These are phyloP conservation scores for Chaetomium sp. DNA, from an alignment of 2,329 filamentous ascomycete genomes.

Conservation along the genomic window DNA sequence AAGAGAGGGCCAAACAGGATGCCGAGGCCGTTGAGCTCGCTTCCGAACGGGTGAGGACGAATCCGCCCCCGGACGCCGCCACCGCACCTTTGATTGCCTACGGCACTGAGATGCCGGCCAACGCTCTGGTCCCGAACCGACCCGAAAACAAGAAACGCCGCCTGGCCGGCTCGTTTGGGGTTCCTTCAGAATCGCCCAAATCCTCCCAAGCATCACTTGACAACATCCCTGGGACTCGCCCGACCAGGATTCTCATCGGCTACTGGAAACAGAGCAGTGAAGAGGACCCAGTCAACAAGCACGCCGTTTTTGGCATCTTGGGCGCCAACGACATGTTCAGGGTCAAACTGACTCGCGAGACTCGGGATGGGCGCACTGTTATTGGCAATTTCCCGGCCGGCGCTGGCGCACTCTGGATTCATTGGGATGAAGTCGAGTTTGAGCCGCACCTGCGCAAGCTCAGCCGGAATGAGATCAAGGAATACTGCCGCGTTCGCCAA, in stretches of 20 bases:
- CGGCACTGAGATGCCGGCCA: slow-evolving; percentile 42
- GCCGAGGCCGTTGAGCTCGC: slow-evolving; percentile 42
- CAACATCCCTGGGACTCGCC: slow-evolving; percentile 45
- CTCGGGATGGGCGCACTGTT: slow-evolving; percentile 51
- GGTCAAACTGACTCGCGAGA: slow-evolving; percentile 55
- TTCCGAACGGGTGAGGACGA: slow-evolving; percentile 36
- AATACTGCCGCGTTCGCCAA: slow-evolving; percentile 57
- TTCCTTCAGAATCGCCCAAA: slow-evolving; percentile 5
- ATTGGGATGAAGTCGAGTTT: slow-evolving; percentile 55
- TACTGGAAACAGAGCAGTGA: slow-evolving; percentile 53
- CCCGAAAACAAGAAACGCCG: slow-evolving; percentile 44
- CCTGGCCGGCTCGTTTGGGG: slow-evolving; percentile 25
- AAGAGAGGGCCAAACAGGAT: slow-evolving; percentile 35
- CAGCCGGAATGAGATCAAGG: slow-evolving; percentile 45
- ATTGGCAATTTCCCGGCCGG: slow-evolving; percentile 55
- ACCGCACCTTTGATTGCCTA: slow-evolving; percentile 43
- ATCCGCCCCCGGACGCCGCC: slow-evolving; percentile 39
- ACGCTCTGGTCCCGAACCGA: slow-evolving; percentile 29
- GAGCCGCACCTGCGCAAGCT: slow-evolving; percentile 49
- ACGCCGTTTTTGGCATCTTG: slow-evolving; percentile 57
- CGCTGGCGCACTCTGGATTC: slow-evolving; percentile 56
- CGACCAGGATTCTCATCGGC: slow-evolving; percentile 52
- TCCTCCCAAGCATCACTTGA: slow-evolving; percentile 27
- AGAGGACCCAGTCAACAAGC: slow-evolving; percentile 42
- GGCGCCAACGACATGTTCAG: slow-evolving; percentile 59